These are phyloP conservation scores for Yamadazyma mexicana DNA, from an alignment of 1,139 yeast genomes.

Conservation along the genomic window DNA sequence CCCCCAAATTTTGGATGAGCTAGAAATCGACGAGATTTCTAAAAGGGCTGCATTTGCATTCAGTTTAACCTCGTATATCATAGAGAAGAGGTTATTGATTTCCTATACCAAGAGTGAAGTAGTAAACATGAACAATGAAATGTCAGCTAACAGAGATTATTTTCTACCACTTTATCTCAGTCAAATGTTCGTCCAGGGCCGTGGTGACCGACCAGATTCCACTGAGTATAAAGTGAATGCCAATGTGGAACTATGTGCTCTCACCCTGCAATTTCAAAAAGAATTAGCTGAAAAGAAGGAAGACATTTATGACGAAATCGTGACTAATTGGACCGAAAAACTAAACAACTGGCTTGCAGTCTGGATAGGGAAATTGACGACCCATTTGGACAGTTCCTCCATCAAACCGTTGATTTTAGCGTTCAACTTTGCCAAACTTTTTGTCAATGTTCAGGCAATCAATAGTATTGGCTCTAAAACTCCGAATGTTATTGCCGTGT, in stretches of 20 bases:
- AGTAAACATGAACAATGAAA: slow-evolving; percentile 6
- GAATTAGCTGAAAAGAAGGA: background rate
- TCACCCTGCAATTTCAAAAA: slow-evolving; percentile 8
- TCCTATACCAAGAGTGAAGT: slow-evolving; percentile 10
- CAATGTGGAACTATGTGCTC: slow-evolving; percentile 10
- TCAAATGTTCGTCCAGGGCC: slow-evolving; percentile 6
- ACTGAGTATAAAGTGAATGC: slow-evolving; percentile 11
- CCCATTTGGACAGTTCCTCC: slow-evolving; percentile 8
- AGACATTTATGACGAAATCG: slow-evolving; percentile 1
- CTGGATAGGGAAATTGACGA: slow-evolving; percentile 10
- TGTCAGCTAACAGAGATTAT: slow-evolving; percentile 10
- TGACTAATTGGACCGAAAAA: slow-evolving; percentile 8
- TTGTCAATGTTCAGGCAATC: slow-evolving; percentile 8
- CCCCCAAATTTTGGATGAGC: slow-evolving; percentile 7
- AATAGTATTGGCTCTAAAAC: background rate
- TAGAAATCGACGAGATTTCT: slow-evolving; percentile 3
- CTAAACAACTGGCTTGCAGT: slow-evolving; percentile 11
- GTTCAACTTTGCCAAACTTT: slow-evolving; percentile 10
- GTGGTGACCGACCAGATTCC: slow-evolving; percentile 3
- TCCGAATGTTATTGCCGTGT: background rate
- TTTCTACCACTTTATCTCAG: slow-evolving; percentile 9
- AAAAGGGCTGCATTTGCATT: slow-evolving; percentile 11
- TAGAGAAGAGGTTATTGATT: slow-evolving; percentile 11
- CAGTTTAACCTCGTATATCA: slow-evolving; percentile 10
- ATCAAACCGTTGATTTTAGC: slow-evolving; percentile 8